Evolutionary conservation across 306 rosid species (phyloP), one percentile per base, ranked within the genome.

Genomic region (Trifolium dubium): DNA sequence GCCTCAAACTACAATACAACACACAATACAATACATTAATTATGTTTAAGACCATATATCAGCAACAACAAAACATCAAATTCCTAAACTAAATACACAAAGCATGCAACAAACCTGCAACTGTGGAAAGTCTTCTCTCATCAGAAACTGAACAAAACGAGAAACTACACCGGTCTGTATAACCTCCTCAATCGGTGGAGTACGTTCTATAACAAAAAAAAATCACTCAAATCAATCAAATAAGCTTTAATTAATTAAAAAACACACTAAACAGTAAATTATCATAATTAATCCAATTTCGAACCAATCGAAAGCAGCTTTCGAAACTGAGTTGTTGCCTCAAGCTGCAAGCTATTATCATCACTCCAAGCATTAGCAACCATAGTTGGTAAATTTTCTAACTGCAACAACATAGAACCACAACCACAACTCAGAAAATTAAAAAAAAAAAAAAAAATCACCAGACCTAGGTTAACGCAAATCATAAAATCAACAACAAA

Each of bases 121-220:
- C 75, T 92, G 99, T 1, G 98, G 98, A 69, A 80, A 88, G 32
- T 95, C 97, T 80, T 95, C 96, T 81, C 96, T 92, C 88, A 85
- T 75, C 32, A 95, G 84, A 85, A 95, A 92, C 71, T 92, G 97
- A 49, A 95, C 96, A 81, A 95, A 95, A 1, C 99, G 92, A 72
- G 99, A 92, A 72, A 95, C 93, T 15, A 92, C 99, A 37, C 99
- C 99, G 3, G 98, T 77, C 77, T 92, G 96, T 65, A 95, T 95
- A 66, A 95, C 98, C 87, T 95, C 97, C 85, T 95, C 98, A 18
- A 95, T 95, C 1, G 99, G 99, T 2, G 99, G 99, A 72, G 97
- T 82, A 17, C 97, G 92, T 73, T 95, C 99, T 95, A 64, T 6
- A 5, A 17, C 19, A 77, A 10, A 18, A 34, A 77, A 56, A 8